Percentiles rank a stretch among this genome's conserved stretches.
phyloP scores from a whole-genome alignment of 2,329 filamentous ascomycete genomes.

The Tolypocladium tundrense region DNA sequence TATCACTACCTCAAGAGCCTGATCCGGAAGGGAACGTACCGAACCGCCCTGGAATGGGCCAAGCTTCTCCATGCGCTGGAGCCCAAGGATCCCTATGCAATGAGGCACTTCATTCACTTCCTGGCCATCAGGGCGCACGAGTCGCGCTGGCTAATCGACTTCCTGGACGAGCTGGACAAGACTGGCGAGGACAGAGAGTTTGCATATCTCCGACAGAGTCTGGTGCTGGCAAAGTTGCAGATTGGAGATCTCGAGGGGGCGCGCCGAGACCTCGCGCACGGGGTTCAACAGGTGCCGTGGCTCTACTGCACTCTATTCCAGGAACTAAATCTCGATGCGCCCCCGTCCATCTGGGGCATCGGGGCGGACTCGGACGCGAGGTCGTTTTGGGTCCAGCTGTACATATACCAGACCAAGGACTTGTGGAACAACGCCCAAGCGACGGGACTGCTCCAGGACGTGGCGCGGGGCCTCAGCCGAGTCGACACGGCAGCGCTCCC shows the following conservation, averaged over 20 bases:
- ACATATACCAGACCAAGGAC: conserved; percentile 66
- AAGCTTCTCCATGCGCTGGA: conserved; percentile 73
- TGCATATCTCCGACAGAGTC: conserved; percentile 66
- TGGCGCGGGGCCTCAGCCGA: conserved; percentile 45
- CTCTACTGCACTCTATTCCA: conserved; percentile 72
- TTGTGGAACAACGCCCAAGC: conserved; percentile 76
- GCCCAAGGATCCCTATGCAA: conserved; percentile 70
- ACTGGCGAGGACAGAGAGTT: conserved; percentile 28
- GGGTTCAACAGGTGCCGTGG: conserved; percentile 73
- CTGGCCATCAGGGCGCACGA: conserved; percentile 75
- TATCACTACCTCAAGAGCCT: conserved; percentile 84
- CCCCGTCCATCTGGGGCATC: conserved; percentile 74
- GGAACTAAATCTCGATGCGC: conserved; percentile 67
- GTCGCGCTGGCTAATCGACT: conserved; percentile 62
- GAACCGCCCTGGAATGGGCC: conserved; percentile 88
- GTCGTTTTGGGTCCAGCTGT: conserved; percentile 63
- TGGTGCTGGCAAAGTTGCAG: conserved; percentile 66
- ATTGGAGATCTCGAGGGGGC: conserved; percentile 56
- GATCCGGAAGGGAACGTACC: conserved; percentile 82
- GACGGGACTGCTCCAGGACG: conserved; percentile 57
- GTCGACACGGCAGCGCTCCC: conserved; percentile 29
- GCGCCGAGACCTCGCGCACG: conserved; percentile 51
- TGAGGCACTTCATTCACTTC: conserved; percentile 72
- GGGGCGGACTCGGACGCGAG: conserved; percentile 51
- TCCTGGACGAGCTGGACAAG: conserved; percentile 40